Evolutionary conservation across 2,329 filamentous ascomycete species (phyloP).

Genomic region (Venturia pyrina): DNA sequence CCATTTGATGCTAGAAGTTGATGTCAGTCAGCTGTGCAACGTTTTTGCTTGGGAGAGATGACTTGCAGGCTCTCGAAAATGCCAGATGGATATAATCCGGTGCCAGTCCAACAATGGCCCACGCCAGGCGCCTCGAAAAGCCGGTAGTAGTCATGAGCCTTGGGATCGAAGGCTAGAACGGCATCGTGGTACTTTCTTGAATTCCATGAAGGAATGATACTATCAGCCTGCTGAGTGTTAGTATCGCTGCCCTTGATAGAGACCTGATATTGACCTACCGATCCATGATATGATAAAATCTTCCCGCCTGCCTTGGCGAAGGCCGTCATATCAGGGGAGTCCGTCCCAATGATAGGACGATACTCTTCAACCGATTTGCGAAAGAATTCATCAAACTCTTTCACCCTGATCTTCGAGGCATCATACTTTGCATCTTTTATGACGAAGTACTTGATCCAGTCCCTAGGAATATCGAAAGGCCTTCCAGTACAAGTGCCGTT

Average conservation of each 20-base stretch:
- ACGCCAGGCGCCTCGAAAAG: constrained; percentile 15
- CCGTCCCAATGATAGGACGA: constrained; percentile 6
- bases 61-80: constrained; percentile 12
- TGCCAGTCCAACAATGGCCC: constrained; percentile 12
- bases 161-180: constrained; percentile 9
- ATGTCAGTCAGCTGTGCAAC: too few species aligned
- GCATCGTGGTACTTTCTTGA: constrained; percentile 9
- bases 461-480: neutral
- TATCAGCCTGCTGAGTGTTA: constrained; percentile 8
- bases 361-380: constrained; percentile 9
- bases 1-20: constrained; percentile 3
- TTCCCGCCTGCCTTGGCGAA: constrained; percentile 16
- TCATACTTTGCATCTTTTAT: constrained; percentile 8
- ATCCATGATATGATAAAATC: constrained; percentile 10
- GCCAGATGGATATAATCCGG: constrained; percentile 6
- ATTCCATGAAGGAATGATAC: constrained; percentile 3
- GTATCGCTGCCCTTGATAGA: neutral
- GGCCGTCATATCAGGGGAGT: constrained; percentile 8
- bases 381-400: constrained; percentile 8
- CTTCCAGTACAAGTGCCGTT: constrained; percentile 6
- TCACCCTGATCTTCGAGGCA: constrained; percentile 3
- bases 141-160: constrained; percentile 14
- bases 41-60: too few species aligned
- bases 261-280: neutral
- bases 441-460: constrained; percentile 9